Base-by-base conservation (phyloP, 2,329 filamentous ascomycete genomes). In the Aureobasidium sp. region DNA sequence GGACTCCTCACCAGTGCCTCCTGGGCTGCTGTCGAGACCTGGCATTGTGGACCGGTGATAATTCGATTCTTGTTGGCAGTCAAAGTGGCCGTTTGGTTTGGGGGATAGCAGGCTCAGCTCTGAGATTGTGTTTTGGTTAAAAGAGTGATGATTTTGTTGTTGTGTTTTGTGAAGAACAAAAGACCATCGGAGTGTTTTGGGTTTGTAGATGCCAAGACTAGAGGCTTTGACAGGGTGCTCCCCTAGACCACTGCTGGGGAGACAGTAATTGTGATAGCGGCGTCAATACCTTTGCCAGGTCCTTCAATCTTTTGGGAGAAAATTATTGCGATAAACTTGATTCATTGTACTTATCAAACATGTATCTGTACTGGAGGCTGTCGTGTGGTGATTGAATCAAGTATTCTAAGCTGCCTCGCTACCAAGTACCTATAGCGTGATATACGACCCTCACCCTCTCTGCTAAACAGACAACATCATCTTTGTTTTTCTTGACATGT, bases 1-100 rank as follows among this genome's bases (percentile, higher is more conserved):
- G 12, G 65, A 70, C 45, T 76, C 74, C 11, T 64, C 59, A 11
- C 61, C 62, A 1, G 62, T 53, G 4, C 58, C 59, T 39, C 52
- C 48, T 9, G 62, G 62, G 39, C 63, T 57, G 52, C 45, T 54
- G 31, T 64, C 48, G 22, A 52, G 29, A 6, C 27, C 50, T 12
- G 62, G 39, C 35, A 61, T 58, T 58, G 14, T 27, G 14, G 52
- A 24, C 31, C n/a, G 40, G 19, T 60, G 47, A 14, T 17, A 7
- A 9, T 3, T 29, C n/a, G 29, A 19, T 42, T 60, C 1, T 31
- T 2, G n/a, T 14, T 44, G 22, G 2, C n/a, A 1, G 2, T 29
- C 24, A 2, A 3, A 17, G 22, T 45, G 5, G 15, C 27, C 14
- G 22, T 3, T 44, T 44, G 8, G 15, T 15, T 19, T 4, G 2